Percentiles rank a stretch among this genome's conserved stretches.
phyloP scores from a whole-genome alignment of 768 basidiomycete species.

The Termitomyces heimii region DNA sequence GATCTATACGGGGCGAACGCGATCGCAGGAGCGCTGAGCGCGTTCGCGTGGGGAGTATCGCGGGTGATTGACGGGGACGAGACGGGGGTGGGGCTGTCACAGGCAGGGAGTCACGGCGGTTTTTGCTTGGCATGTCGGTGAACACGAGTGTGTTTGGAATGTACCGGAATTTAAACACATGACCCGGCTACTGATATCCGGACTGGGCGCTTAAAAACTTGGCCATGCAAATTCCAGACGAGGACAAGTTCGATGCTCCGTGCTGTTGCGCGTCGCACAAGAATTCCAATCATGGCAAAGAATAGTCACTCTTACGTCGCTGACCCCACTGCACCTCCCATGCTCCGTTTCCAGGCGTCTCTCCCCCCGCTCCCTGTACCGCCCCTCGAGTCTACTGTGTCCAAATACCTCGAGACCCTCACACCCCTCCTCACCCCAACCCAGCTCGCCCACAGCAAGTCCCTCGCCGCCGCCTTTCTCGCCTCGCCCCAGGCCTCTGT shows the following conservation, averaged over 20 bases:
- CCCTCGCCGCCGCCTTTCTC: slow-evolving; percentile 62
- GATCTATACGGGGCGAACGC: slow-evolving; percentile 40
- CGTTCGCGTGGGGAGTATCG: slow-evolving; percentile 55
- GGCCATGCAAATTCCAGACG: no score
- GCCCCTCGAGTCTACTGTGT: slow-evolving; percentile 52
- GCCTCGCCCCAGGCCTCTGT: slow-evolving; percentile 59
- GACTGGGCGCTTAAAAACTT: neutral
- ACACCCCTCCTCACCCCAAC: slow-evolving; percentile 66
- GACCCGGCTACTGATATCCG: neutral
- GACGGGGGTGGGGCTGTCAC: slow-evolving; percentile 45
- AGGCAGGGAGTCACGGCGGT: slow-evolving; percentile 49
- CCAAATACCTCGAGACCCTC: slow-evolving; percentile 86
- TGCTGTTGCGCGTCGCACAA: neutral
- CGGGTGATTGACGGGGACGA: slow-evolving; percentile 59
- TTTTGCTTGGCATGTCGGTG: slow-evolving; percentile 37
- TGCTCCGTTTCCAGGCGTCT: slow-evolving; percentile 1
- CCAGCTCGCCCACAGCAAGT: slow-evolving; percentile 54
- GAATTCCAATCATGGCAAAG: neutral
- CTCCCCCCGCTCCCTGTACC: neutral
- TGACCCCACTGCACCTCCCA: neutral
- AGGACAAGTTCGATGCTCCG: slow-evolving; percentile 1
- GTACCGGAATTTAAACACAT: neutral
- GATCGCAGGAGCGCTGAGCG: slow-evolving; percentile 45
- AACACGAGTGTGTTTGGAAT: slow-evolving; percentile 36
- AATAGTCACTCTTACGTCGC: neutral